A percentile compares a stretch with the other conserved stretches of the same genome.
Evolutionary conservation across 1,284 basidiomycete species (phyloP).

Genomic region (Trichosporon sp.): DNA sequence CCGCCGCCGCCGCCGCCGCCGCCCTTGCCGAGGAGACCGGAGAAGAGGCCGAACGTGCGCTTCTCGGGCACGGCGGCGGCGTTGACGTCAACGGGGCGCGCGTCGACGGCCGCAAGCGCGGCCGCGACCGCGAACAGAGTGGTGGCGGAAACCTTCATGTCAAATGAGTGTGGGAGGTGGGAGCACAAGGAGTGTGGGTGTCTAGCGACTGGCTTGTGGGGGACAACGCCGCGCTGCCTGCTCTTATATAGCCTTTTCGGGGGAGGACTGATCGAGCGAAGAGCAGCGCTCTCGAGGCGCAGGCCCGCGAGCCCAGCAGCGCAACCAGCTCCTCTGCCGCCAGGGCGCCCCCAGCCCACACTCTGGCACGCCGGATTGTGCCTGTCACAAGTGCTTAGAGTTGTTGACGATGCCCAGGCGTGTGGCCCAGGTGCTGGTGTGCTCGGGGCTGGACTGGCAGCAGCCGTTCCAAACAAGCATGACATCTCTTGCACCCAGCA

Average conservation of each 20-base stretch:
- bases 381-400: neutral
- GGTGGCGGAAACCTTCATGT: neutral
- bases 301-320: too few species aligned
- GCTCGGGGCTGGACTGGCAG: too few species aligned
- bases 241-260: neutral
- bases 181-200: constrained; percentile 1
- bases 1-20: neutral
- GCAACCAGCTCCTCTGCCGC: too few species aligned
- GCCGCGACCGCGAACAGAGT: neutral
- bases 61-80: neutral
- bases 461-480: neutral
- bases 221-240: neutral
- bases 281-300: neutral
- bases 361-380: neutral
- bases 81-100: neutral
- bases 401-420: neutral
- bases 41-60: neutral
- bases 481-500: too few species aligned
- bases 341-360: too few species aligned
- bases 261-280: neutral
- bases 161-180: neutral
- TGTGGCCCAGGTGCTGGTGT: too few species aligned
- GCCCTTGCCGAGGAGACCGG: neutral
- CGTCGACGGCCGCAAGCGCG: neutral
- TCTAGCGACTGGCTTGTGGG: neutral